Evolutionary conservation across 768 basidiomycete genomes (phyloP).

Genomic region (Coprinellus micaceus): DNA sequence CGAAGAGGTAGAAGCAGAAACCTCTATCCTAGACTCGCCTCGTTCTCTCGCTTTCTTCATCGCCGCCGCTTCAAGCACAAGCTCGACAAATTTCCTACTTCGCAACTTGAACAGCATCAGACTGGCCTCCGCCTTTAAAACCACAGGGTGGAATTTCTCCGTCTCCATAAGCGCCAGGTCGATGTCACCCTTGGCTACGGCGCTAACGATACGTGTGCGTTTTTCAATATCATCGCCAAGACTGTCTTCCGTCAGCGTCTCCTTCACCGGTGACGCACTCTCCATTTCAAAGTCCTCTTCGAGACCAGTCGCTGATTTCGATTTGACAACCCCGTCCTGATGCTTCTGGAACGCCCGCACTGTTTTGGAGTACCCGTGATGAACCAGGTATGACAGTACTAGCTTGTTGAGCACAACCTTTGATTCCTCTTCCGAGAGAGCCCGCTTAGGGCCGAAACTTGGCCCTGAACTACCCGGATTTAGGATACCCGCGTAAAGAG

Average conservation of each 20-base stretch:
- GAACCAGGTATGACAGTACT: conserved; percentile 74
- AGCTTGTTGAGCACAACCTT: conserved; percentile 67
- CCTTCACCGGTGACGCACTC: conserved; percentile 15
- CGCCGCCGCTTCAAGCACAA: conserved; percentile 68
- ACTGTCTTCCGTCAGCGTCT: conserved; percentile 17
- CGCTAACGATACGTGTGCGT: conserved; percentile 68
- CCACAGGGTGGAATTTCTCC: conserved; percentile 53
- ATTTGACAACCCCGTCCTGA: conserved; percentile 15
- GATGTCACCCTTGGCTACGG: conserved; percentile 66
- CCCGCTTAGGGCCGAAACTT: conserved; percentile 17
- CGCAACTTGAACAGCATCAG: conserved; percentile 78
- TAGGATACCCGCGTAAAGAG: conserved; percentile 36
- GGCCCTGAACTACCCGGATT: conserved; percentile 9
- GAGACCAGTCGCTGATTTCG: background rate
- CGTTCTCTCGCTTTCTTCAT: conserved; percentile 59
- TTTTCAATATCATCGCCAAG: conserved; percentile 54
- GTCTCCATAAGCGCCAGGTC: conserved; percentile 62
- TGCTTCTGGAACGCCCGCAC: conserved; percentile 63
- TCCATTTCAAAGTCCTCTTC: conserved; percentile 51
- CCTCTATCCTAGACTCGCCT: conserved; percentile 21
- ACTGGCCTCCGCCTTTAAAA: conserved; percentile 63
- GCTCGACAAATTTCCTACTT: conserved; percentile 83
- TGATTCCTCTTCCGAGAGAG: conserved; percentile 45
- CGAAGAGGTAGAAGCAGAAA: conserved; percentile 13
- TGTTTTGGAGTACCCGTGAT: conserved; percentile 79